Conservation (phyloP, 1,284 basidiomycete species). For the Moniliophthora roreri region DNA sequence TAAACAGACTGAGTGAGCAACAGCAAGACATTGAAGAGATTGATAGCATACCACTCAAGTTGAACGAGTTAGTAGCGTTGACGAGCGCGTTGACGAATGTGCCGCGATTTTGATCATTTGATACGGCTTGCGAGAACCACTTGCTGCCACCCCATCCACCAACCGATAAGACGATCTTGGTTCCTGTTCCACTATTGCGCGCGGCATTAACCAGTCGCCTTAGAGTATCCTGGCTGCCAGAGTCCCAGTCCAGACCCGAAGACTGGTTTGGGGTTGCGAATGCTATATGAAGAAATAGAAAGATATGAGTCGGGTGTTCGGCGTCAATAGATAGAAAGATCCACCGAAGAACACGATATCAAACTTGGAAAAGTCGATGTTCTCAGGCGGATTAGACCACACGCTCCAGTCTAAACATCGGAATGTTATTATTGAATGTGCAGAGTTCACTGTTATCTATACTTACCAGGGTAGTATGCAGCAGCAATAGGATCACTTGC, state of each 20-base stretch:
- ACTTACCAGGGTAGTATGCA: conserved; percentile 51
- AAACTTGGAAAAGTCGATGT: conserved; percentile 68
- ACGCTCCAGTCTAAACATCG: conserved; percentile 62
- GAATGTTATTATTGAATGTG: not conserved
- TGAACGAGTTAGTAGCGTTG: conserved; percentile 57
- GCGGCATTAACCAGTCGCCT: conserved; percentile 61
- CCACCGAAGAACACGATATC: conserved; percentile 69
- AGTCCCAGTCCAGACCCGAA: conserved; percentile 55
- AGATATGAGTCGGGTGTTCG: not conserved
- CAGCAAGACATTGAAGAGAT: not conserved
- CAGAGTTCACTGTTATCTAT: not conserved
- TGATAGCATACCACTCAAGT: conserved; percentile 57
- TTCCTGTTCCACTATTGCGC: conserved; percentile 54
- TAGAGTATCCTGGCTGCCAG: conserved; percentile 55
- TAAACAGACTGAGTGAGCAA: conserved; percentile 15
- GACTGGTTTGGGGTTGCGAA: conserved; percentile 71
- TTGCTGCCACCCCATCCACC: conserved; percentile 56
- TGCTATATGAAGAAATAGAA: conserved; percentile 35
- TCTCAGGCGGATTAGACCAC: conserved; percentile 56
- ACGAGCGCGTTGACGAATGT: conserved; percentile 64
- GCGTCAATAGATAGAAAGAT: conserved; percentile 10
- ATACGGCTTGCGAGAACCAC: conserved; percentile 67
- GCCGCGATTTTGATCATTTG: conserved; percentile 44
- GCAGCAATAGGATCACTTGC: conserved; percentile 30
- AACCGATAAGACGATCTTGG: conserved; percentile 71